Percentiles rank a stretch among this genome's conserved stretches.
Evolutionary conservation across 495 filamentous ascomycete genomes (phyloP).

Genomic region (Penicillium crystallinum): DNA sequence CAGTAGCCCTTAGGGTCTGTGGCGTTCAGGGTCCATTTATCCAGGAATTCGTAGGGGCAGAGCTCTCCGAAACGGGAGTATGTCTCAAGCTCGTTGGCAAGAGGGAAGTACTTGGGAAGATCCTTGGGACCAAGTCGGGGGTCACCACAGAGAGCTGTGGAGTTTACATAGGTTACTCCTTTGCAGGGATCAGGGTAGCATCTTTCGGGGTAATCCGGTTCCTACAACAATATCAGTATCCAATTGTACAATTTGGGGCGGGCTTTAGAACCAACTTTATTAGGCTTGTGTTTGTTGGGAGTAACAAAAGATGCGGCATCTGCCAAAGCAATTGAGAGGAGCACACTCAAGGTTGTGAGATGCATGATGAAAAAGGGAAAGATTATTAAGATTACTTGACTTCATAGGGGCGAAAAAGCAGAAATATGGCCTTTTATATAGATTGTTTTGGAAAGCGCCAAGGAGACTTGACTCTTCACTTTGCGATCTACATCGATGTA

Average conservation of each 20-base stretch:
- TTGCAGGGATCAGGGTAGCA: conserved; percentile 31
- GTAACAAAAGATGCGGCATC: not conserved
- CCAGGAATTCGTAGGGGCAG: conserved; percentile 46
- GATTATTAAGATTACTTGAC: not conserved
- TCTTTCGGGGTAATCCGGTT: conserved; percentile 6
- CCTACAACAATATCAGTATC: not conserved
- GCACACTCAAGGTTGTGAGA: not conserved
- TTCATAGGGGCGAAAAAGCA: not conserved
- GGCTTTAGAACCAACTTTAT: not conserved
- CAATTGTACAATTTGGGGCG: not conserved
- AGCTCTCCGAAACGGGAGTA: conserved; percentile 47
- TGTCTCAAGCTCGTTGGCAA: conserved; percentile 28
- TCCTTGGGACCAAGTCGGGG: conserved; percentile 44
- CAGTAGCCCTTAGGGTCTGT: conserved; percentile 21
- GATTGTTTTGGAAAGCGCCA: not conserved
- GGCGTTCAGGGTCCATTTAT: conserved; percentile 34
- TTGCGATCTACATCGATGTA: not conserved
- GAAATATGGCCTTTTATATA: not conserved
- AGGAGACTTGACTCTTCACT: not conserved
- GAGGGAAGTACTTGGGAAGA: conserved; percentile 36
- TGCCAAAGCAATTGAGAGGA: not conserved
- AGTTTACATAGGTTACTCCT: conserved; percentile 33
- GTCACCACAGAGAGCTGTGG: conserved; percentile 47
- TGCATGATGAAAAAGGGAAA: not conserved
- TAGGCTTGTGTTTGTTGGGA: not conserved